Base-by-base conservation (phyloP, 2,329 filamentous ascomycete genomes). In the Thelonectria olida region DNA sequence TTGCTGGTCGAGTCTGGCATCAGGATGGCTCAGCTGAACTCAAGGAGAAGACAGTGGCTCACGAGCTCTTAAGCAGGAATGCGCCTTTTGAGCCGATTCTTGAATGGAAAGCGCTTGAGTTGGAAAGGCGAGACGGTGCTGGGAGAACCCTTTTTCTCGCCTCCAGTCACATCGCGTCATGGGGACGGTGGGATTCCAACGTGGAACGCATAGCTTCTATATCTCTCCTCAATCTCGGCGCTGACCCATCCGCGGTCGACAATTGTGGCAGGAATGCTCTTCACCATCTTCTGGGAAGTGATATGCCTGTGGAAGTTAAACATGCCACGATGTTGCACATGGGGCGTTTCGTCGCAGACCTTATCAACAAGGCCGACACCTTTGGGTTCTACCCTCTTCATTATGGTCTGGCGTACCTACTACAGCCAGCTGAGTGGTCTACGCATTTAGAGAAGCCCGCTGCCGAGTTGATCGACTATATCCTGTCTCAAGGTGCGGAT, bases 311-410 rank as follows among this genome's bases (percentile, higher is more conserved):
- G 2, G 13, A 49, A 9, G 25, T 36, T 1, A 62, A 49, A 27
- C 15, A 57, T 10, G 27, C 42, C 10, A 25, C 13, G 2, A 34
- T 68, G 41, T 44, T 54, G 23, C 22, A 55, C 2, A 23, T 69
- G 2, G 53, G 39, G 5, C 22, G 23, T 4, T 52, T 36, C 39
- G 19, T 58, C 7, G 48, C 49, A 3, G 17, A 9, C 6, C 39
- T 69, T 1, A 19, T 69, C 42, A 65, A 66, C 38, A 34, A 63
- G 42, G 15, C 42, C 17, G 67, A 69, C 31, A n/a, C 6, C 31
- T 53, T 56, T 19, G 67, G 67, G 3, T 66, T 59, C 22, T 52
- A 41, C 15, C 67, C 67, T 6, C 34, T 69, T 2, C 63, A 68
- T 17, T 67, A 69, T 23, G 62, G 52, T 10, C 31, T 34, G 13